These are phyloP conservation scores for Dillenia turbinata DNA, from an alignment of 164 flowering plant species.

Conservation along the genomic window DNA sequence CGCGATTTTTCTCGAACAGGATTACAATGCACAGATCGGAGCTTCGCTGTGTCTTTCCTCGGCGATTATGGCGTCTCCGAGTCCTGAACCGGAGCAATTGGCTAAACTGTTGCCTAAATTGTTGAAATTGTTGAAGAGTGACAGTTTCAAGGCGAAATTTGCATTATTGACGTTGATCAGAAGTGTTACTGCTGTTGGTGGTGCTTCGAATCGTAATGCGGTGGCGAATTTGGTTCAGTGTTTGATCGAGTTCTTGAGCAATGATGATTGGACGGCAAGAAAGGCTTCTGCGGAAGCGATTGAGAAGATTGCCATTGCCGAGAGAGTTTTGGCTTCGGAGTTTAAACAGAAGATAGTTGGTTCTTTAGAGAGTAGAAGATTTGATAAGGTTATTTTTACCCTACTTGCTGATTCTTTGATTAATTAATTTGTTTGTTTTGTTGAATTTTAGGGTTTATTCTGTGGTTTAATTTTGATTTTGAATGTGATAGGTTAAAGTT, in stretches of 20 bases:
- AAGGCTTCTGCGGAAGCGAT: constrained; percentile 81
- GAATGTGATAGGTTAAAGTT: constrained; percentile 53
- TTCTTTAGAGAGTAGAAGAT: constrained; percentile 56
- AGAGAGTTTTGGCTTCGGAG: constrained; percentile 47
- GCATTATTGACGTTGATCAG: constrained; percentile 55
- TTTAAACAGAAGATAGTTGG: constrained; percentile 48
- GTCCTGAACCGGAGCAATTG: constrained; percentile 49
- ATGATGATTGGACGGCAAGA: constrained; percentile 88
- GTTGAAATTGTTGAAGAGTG: constrained; percentile 57
- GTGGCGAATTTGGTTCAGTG: constrained; percentile 49
- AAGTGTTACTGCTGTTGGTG: constrained; percentile 52
- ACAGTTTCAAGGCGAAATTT: constrained; percentile 70
- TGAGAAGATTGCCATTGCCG: constrained; percentile 53
- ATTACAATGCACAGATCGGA: constrained; percentile 58
- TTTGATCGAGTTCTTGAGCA: constrained; percentile 55
- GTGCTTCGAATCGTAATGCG: constrained; percentile 23
- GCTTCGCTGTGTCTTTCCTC: constrained; percentile 74
- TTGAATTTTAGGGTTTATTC: no score
- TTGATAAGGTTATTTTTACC: constrained; percentile 62
- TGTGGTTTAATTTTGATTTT: background rate
- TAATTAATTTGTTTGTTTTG: no score
- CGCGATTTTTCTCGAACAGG: constrained; percentile 71
- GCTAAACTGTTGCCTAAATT: constrained; percentile 48
- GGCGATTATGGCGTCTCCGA: constrained; percentile 54
- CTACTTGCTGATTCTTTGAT: background rate